These are phyloP conservation scores for Aspergillus ochraceoroseus DNA, from an alignment of 2,329 filamentous ascomycete species.

Conservation along the genomic window DNA sequence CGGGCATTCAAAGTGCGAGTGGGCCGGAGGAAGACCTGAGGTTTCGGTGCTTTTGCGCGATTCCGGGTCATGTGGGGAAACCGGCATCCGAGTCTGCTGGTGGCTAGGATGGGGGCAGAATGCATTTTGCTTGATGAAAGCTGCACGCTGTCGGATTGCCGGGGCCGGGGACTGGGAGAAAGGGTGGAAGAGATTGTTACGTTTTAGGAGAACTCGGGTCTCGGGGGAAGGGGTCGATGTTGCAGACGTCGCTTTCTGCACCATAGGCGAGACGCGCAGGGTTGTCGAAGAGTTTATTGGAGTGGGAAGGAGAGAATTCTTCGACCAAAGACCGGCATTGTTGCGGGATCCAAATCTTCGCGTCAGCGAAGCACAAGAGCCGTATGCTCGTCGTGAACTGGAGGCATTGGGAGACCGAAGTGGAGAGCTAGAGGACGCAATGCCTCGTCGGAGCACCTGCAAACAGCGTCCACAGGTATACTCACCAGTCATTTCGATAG, in stretches of 20 bases:
- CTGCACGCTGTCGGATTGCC: conserved; percentile 79
- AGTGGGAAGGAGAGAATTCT: conserved; percentile 18
- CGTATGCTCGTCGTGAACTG: conserved; percentile 25
- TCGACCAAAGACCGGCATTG: conserved; percentile 22
- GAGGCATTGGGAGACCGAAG: conserved; percentile 24
- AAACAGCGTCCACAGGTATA: conserved; percentile 42
- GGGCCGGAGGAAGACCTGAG: conserved; percentile 60
- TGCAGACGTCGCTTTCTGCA: conserved; percentile 27
- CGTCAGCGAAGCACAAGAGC: conserved; percentile 24
- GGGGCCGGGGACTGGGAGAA: conserved; percentile 85
- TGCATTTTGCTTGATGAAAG: conserved; percentile 87
- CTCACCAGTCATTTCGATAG: conserved; percentile 36
- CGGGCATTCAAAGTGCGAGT: conserved; percentile 90
- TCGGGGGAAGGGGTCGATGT: conserved; percentile 25
- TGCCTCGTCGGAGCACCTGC: conserved; percentile 33
- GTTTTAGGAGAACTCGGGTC: conserved; percentile 50
- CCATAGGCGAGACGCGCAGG: conserved; percentile 17
- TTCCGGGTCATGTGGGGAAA: conserved; percentile 61
- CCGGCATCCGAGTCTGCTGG: conserved; percentile 64
- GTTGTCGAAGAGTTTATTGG: conserved; percentile 17
- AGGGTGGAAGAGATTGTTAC: conserved; percentile 87
- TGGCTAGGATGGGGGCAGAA: conserved; percentile 90
- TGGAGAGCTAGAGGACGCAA: conserved; percentile 22
- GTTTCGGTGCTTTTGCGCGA: conserved; percentile 48
- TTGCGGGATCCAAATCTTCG: conserved; percentile 29